phyloP scores from a whole-genome alignment of 805 yeast species.

The Zygosaccharomyces gambellarensis region DNA sequence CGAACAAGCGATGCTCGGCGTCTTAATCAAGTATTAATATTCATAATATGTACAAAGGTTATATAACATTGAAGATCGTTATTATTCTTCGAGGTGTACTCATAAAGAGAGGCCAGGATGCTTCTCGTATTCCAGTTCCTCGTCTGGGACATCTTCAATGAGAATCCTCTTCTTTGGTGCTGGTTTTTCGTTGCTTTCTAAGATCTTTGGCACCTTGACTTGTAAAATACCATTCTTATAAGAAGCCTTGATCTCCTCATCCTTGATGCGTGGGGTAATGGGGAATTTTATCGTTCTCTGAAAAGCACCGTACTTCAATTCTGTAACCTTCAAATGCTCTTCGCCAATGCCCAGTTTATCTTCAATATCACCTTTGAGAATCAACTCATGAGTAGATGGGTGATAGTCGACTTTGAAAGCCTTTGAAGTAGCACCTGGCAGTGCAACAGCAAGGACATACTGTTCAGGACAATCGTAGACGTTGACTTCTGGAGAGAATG shows the following conservation, averaged over 20 bases:
- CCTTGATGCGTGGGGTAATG: constrained; percentile 46
- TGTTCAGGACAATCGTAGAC: constrained; percentile 47
- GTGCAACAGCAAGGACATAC: constrained; percentile 46
- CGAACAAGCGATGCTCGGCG: not conserved
- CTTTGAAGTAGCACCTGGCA: constrained; percentile 55
- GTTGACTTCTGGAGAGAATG: constrained; percentile 56
- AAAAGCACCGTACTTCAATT: constrained; percentile 52
- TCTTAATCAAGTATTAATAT: not conserved
- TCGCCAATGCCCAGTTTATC: constrained; percentile 39
- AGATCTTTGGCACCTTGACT: constrained; percentile 45
- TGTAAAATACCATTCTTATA: constrained; percentile 52
- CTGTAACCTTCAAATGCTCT: constrained; percentile 43
- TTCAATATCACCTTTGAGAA: constrained; percentile 47
- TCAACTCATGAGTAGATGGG: constrained; percentile 50
- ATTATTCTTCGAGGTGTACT: not conserved
- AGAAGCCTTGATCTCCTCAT: constrained; percentile 50
- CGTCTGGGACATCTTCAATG: constrained; percentile 48
- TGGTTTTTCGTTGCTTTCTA: constrained; percentile 30
- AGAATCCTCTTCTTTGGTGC: constrained; percentile 43
- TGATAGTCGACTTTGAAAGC: constrained; percentile 55
- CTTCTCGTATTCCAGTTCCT: constrained; percentile 40
- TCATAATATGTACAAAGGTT: not conserved
- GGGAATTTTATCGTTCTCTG: constrained; percentile 57
- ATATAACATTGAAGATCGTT: not conserved
- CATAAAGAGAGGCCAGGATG: constrained; percentile 40